These are phyloP conservation scores for Litchi chinensis DNA, from an alignment of 345 rosid genomes.

Conservation along the genomic window DNA sequence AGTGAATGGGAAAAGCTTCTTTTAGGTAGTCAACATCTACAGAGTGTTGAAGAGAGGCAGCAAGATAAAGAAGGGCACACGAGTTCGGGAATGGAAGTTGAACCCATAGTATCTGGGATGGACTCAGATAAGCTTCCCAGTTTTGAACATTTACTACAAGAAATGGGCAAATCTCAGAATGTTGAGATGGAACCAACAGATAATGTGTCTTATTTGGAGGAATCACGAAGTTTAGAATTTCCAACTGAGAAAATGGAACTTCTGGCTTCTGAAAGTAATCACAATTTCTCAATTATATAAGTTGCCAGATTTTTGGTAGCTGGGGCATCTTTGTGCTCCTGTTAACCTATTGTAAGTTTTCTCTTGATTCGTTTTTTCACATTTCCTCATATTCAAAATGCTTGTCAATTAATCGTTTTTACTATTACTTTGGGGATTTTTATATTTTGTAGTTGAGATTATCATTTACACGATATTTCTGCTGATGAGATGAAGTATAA, in stretches of 20 bases:
- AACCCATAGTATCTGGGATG: constrained; percentile 32
- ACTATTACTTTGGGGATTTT: neutral
- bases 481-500: neutral
- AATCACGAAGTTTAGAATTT: constrained; percentile 47
- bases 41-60: constrained; percentile 34
- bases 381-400: neutral
- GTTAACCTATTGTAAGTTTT: neutral
- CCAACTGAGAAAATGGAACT: constrained; percentile 57
- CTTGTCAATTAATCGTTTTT: constrained; percentile 1
- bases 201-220: constrained; percentile 39
- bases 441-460: neutral
- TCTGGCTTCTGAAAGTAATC: constrained; percentile 43
- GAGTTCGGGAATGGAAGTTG: constrained; percentile 37
- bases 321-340: neutral
- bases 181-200: constrained; percentile 36
- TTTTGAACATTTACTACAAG: constrained; percentile 47
- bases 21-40: constrained; percentile 45
- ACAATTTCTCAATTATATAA: neutral
- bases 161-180: constrained; percentile 49
- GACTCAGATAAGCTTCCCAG: constrained; percentile 31
- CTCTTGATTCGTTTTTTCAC: neutral
- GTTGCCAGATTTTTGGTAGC: constrained; percentile 4
- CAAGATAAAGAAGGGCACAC: constrained; percentile 33
- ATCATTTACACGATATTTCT: neutral
- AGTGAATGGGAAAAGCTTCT: constrained; percentile 80